Evolutionary conservation across 345 rosid genomes (phyloP).

Genomic region (Sisymbrium irio): DNA sequence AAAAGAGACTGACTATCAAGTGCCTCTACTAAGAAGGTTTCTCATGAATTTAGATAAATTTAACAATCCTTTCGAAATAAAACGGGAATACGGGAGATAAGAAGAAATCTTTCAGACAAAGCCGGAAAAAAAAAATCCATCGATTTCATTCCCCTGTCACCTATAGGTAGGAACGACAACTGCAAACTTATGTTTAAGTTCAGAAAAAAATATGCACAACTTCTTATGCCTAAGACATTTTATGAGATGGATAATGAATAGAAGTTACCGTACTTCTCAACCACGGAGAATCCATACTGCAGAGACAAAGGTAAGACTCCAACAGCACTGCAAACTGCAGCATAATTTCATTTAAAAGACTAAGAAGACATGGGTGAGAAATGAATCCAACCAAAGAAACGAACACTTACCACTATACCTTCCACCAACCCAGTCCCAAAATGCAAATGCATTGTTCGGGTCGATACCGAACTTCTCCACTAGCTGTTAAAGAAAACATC

Average conservation of each 20-base stretch:
- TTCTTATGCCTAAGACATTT: not conserved
- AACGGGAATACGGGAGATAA: not conserved
- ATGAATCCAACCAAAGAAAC: not conserved
- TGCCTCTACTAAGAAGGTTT: not conserved
- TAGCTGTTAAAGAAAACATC: conserved; percentile 50
- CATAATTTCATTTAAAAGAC: conserved; percentile 21
- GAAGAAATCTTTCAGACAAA: not conserved
- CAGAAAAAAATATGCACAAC: not conserved
- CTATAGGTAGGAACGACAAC: not conserved
- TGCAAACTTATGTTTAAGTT: not conserved
- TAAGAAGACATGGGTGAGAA: conserved; percentile 5
- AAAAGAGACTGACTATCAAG: not conserved
- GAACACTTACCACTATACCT: conserved; percentile 76
- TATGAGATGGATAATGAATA: conserved; percentile 11
- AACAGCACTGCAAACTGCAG: conserved; percentile 98
- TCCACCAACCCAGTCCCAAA: conserved; percentile 99
- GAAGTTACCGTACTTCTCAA: conserved; percentile 78
- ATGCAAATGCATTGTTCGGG: conserved; percentile 94
- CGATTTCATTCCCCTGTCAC: not conserved
- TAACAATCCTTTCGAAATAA: not conserved
- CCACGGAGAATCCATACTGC: conserved; percentile 84
- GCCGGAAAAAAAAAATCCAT: not conserved
- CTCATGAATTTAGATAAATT: not conserved
- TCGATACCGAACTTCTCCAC: conserved; percentile 97
- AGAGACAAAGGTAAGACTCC: conserved; percentile 92